Evolutionary conservation across 129 eudicot genomes (phyloP).

Genomic region (Sambucus nigra): DNA sequence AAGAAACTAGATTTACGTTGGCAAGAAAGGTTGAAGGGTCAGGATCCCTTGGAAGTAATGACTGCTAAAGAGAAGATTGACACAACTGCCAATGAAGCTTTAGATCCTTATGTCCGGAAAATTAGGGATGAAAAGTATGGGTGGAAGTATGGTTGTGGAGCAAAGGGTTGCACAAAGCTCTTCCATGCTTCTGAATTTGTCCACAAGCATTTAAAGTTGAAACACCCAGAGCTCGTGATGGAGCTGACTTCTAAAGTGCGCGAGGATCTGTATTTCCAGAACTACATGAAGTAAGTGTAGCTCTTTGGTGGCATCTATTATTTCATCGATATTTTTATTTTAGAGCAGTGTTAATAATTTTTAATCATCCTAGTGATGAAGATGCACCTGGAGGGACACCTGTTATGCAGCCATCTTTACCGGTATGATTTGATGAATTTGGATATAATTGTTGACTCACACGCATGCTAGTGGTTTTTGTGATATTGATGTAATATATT

Average conservation of each 20-base stretch:
- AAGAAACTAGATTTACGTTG: conserved; percentile 72
- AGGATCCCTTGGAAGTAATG: conserved; percentile 84
- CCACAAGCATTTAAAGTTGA: conserved; percentile 87
- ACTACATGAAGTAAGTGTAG: conserved; percentile 75
- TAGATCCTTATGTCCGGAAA: conserved; percentile 91
- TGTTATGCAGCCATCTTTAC: conserved; percentile 66
- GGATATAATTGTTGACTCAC: too few relatives aligned
- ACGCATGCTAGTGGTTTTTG: too few relatives aligned
- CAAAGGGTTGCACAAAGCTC: conserved; percentile 93
- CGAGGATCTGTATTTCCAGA: conserved; percentile 86
- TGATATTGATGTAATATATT: neutral
- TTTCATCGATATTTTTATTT: neutral
- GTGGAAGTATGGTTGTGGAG: conserved; percentile 99
- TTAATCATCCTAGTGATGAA: conserved; percentile 50
- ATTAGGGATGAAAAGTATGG: conserved; percentile 97
- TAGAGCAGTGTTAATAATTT: conserved; percentile 7
- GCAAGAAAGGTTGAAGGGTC: conserved; percentile 87
- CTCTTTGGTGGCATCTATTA: neutral
- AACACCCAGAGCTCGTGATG: conserved; percentile 74
- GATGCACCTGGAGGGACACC: conserved; percentile 92
- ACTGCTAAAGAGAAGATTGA: conserved; percentile 93
- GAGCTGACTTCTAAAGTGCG: conserved; percentile 86
- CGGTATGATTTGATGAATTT: conserved; percentile 31
- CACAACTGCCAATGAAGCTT: conserved; percentile 81
- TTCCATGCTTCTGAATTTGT: conserved; percentile 98